A percentile compares a stretch with the other conserved stretches of the same genome.
Evolutionary conservation across 225 moss, liverwort and hornwort genomes (phyloP).

Genomic region (Pleurozium schreberi): DNA sequence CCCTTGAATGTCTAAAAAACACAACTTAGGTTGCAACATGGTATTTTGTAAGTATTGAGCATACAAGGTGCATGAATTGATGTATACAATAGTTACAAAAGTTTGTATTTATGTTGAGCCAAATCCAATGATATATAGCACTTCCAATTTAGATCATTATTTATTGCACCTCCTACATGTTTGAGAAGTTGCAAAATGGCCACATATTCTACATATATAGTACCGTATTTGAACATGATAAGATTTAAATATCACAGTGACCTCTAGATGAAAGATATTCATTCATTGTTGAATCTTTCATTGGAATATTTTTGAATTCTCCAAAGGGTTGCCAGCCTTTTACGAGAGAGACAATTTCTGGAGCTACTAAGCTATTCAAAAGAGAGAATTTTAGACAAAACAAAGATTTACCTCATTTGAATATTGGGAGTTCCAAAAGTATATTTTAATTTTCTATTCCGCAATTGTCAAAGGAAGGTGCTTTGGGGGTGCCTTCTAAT

Average conservation of each 20-base stretch:
- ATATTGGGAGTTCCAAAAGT: no score
- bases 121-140: fast-evolving
- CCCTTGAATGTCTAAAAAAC: neutral
- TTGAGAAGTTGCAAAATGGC: neutral
- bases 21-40: fast-evolving
- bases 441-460: no score
- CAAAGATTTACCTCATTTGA: no score
- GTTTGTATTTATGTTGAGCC: neutral
- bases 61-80: neutral
- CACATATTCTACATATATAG: fast-evolving
- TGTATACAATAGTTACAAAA: neutral
- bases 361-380: no score
- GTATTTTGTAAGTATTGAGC: neutral
- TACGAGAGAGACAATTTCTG: no score
- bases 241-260: neutral
- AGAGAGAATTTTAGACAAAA: no score
- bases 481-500: no score
- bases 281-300: no score
- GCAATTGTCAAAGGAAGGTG: no score
- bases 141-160: neutral
- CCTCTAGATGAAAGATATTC: neutral
- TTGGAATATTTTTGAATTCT: no score
- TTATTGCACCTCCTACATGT: neutral
- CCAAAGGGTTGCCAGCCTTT: no score
- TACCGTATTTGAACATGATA: neutral